phyloP scores from a whole-genome alignment of 768 basidiomycete species.

The Boletus rubroflammeus region DNA sequence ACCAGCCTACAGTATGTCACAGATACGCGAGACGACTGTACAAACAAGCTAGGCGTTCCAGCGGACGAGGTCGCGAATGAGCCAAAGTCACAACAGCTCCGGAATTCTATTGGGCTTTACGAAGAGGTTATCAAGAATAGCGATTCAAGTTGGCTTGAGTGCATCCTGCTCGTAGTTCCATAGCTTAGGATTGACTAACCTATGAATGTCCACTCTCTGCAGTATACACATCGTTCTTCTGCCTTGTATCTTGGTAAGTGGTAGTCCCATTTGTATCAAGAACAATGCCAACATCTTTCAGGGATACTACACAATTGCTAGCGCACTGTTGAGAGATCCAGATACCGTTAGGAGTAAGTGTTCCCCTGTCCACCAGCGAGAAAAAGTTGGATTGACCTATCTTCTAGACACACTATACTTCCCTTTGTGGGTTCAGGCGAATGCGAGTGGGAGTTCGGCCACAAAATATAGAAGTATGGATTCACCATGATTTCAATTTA shows the following conservation, averaged over 20 bases:
- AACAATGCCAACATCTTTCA: background rate
- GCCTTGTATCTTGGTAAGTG: slow-evolving; percentile 6
- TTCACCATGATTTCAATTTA: background rate
- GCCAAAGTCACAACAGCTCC: background rate
- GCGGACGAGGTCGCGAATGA: background rate
- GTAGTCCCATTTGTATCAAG: background rate
- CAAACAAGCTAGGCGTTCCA: background rate
- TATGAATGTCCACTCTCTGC: background rate
- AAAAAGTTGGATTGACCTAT: background rate
- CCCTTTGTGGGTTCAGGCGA: background rate
- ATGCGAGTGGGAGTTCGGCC: background rate
- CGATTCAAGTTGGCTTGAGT: slow-evolving; percentile 2
- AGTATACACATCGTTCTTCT: slow-evolving; percentile 1
- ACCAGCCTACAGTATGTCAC: background rate
- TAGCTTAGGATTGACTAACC: background rate
- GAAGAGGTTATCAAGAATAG: background rate
- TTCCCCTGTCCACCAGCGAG: too few species aligned
- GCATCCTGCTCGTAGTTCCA: background rate
- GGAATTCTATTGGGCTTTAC: background rate
- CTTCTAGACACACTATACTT: background rate
- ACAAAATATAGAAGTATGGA: background rate
- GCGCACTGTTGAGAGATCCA: background rate
- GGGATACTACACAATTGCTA: slow-evolving; percentile 1
- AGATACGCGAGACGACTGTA: background rate
- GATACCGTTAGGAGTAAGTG: slow-evolving; percentile 1